These are phyloP conservation scores for Blastocystis sp. DNA, from an alignment of 352 stramenopile species.

Conservation along the genomic window DNA sequence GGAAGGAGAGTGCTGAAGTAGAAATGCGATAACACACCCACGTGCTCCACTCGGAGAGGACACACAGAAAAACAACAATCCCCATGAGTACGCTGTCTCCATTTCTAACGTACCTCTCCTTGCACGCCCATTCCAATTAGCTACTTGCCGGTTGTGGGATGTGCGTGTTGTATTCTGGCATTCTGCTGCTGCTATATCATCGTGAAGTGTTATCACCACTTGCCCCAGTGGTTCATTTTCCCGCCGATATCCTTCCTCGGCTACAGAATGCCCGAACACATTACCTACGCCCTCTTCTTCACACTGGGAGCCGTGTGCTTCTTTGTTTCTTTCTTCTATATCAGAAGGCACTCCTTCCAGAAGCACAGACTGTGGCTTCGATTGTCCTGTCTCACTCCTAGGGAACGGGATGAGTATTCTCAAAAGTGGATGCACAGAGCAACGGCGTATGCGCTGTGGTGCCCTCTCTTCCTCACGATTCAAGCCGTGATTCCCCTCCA, in stretches of 20 bases:
- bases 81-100: neutral
- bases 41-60: neutral
- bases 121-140: neutral
- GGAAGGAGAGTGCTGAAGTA: too few species aligned
- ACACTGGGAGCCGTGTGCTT: conserved; percentile 59
- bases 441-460: neutral
- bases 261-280: conserved; percentile 37
- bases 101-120: neutral
- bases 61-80: neutral
- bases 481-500: conserved; percentile 71
- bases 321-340: conserved; percentile 56
- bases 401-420: neutral
- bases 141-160: conserved; percentile 36
- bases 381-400: neutral
- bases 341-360: conserved; percentile 41
- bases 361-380: conserved; percentile 21
- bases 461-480: conserved; percentile 65
- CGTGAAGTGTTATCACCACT: neutral
- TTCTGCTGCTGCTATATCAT: conserved; percentile 55
- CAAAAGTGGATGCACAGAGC: conserved; percentile 42
- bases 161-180: neutral
- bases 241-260: conserved; percentile 70
- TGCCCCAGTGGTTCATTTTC: conserved; percentile 57
- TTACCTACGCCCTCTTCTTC: conserved; percentile 55
- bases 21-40: too few species aligned